Evolutionary conservation across 2,329 filamentous ascomycete species (phyloP).

Genomic region (Cladosporium sp.): DNA sequence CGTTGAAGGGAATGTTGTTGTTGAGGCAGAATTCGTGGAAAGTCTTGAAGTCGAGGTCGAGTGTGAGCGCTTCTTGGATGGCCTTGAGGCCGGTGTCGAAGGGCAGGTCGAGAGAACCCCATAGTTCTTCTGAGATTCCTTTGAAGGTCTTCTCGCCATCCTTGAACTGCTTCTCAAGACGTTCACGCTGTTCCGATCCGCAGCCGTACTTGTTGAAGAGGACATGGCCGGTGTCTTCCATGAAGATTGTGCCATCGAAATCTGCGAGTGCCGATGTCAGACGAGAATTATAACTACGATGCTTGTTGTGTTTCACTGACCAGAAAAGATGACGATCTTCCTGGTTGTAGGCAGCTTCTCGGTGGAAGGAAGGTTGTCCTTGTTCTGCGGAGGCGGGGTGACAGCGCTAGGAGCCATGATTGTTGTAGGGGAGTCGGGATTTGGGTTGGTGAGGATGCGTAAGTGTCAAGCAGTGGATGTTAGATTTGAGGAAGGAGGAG

Average conservation of each 20-base stretch:
- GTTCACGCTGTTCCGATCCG: conserved; percentile 55
- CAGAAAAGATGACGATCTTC: conserved; percentile 61
- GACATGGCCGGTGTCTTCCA: conserved; percentile 64
- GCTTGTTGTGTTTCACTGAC: conserved; percentile 37
- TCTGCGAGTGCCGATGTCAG: conserved; percentile 44
- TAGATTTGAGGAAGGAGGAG: background rate
- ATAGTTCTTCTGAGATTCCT: conserved; percentile 72
- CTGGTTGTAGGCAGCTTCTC: conserved; percentile 46
- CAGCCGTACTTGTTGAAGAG: conserved; percentile 67
- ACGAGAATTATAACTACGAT: background rate
- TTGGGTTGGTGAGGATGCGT: background rate
- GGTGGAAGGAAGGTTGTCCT: conserved; percentile 18
- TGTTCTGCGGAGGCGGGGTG: conserved; percentile 29
- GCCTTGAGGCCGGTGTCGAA: conserved; percentile 68
- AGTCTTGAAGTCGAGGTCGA: conserved; percentile 62
- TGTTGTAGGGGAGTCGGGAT: background rate
- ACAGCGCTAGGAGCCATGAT: conserved; percentile 37
- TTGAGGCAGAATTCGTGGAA: conserved; percentile 66
- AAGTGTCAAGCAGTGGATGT: background rate
- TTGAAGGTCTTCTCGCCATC: conserved; percentile 65
- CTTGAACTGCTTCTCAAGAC: conserved; percentile 65
- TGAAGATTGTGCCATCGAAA: conserved; percentile 72
- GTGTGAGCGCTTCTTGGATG: conserved; percentile 62
- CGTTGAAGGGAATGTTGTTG: conserved; percentile 66
- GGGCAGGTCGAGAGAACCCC: conserved; percentile 65